Evolutionary conservation across 2,329 filamentous ascomycete species (phyloP).

Genomic region (Graphium sp.): DNA sequence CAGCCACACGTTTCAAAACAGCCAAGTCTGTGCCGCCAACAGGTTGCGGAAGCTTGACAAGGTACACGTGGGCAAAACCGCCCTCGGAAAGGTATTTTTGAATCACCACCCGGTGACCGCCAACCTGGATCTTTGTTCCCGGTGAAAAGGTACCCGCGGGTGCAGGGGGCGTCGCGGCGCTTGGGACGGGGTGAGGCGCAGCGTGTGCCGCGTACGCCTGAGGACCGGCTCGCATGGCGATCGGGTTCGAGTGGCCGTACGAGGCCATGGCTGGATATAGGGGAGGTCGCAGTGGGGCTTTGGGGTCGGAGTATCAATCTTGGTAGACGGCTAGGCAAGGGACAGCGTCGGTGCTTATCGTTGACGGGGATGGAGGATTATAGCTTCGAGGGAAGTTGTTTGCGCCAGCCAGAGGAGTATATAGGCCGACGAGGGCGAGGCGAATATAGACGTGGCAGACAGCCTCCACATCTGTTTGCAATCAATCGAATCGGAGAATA

Average conservation of each 20-base stretch:
- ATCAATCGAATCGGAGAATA: too few relatives aligned
- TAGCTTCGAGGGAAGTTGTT: too few relatives aligned
- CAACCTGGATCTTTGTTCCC: constrained; percentile 93
- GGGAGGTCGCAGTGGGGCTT: too few relatives aligned
- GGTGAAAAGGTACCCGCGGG: constrained; percentile 80
- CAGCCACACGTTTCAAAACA: constrained; percentile 87
- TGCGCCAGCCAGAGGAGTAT: too few relatives aligned
- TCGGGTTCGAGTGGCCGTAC: constrained; percentile 18
- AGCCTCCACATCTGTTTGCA: too few relatives aligned
- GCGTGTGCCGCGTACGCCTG: background rate
- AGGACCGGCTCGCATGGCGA: constrained; percentile 11
- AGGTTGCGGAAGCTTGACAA: constrained; percentile 69
- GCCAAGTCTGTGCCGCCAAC: constrained; percentile 65
- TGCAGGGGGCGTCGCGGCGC: constrained; percentile 21
- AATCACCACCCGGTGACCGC: constrained; percentile 80
- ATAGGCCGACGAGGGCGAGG: too few relatives aligned
- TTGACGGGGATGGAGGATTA: too few relatives aligned
- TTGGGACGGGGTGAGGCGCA: constrained; percentile 24
- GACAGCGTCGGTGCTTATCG: too few relatives aligned
- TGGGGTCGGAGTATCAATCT: too few relatives aligned
- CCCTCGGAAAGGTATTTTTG: constrained; percentile 97
- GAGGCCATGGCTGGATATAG: constrained; percentile 16
- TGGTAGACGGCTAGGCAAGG: too few relatives aligned
- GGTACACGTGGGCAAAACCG: constrained; percentile 95
- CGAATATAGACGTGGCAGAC: too few relatives aligned